phyloP scores from a whole-genome alignment of 139 green algal species.

The Gonium pectorale region DNA sequence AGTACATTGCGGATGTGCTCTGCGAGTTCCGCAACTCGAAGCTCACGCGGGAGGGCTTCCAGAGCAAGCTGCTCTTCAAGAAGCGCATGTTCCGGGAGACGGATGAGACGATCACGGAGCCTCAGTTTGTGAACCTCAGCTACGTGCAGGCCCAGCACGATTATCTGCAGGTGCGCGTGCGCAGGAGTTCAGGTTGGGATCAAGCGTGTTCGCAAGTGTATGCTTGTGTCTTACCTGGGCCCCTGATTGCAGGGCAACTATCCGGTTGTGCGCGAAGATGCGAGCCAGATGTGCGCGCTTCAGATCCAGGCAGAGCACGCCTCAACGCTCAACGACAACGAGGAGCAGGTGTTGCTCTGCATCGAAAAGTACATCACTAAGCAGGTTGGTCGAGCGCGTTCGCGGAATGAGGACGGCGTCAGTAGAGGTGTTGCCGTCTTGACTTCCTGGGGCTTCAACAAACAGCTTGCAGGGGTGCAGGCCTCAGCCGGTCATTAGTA shows the following conservation, averaged over 20 bases:
- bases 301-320: constrained; percentile 83
- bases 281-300: constrained; percentile 93
- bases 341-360: constrained; percentile 68
- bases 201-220: not conserved
- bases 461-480: no score
- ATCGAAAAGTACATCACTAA: constrained; percentile 83
- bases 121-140: constrained; percentile 94
- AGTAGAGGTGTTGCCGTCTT: no score
- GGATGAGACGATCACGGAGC: constrained; percentile 95
- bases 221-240: not conserved
- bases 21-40: constrained; percentile 81
- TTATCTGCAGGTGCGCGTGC: constrained; percentile 71
- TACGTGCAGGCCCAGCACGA: constrained; percentile 96
- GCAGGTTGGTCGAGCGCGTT: constrained; percentile 65
- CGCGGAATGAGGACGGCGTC: no score
- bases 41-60: constrained; percentile 52
- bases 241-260: constrained; percentile 85
- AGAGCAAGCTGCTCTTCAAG: constrained; percentile 93
- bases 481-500: no score
- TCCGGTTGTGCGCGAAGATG: constrained; percentile 95
- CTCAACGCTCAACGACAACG: constrained; percentile 69
- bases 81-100: constrained; percentile 97
- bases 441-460: no score
- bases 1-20: constrained; percentile 89
- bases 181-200: not conserved